Evolutionary conservation across 176 grass and related monocot species (phyloP).

Genomic region (Pharus latifolius): DNA sequence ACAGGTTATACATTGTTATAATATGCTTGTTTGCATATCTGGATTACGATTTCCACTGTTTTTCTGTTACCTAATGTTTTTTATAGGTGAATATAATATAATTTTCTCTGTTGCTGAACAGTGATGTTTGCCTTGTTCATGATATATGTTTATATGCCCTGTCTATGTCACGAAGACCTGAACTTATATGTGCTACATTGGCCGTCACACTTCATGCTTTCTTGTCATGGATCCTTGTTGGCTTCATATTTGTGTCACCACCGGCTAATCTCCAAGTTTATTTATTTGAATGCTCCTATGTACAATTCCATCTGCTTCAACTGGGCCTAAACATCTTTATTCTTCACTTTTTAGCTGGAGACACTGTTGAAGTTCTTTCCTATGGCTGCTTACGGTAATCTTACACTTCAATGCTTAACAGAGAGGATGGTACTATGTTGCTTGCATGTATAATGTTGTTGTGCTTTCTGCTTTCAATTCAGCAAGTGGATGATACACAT

Average conservation of each 20-base stretch:
- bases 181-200: constrained; percentile 88
- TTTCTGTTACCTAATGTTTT: background rate
- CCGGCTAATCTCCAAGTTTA: constrained; percentile 21
- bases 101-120: constrained; percentile 33
- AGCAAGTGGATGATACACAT: background rate
- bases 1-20: no score
- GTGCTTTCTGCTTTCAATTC: background rate
- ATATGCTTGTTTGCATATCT: background rate
- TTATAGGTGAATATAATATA: background rate
- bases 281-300: background rate
- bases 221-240: constrained; percentile 96
- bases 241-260: constrained; percentile 94
- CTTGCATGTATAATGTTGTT: background rate
- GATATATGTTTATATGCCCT: constrained; percentile 97
- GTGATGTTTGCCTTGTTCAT: constrained; percentile 92
- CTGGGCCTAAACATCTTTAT: background rate
- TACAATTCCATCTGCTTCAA: background rate
- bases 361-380: constrained; percentile 93
- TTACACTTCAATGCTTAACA: constrained; percentile 95
- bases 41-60: background rate
- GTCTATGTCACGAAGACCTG: constrained; percentile 83
- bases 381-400: constrained; percentile 77
- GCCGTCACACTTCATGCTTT: constrained; percentile 99
- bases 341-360: constrained; percentile 62
- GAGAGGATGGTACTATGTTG: constrained; percentile 45